A percentile compares a stretch with the other conserved stretches of the same genome.
Evolutionary conservation across 768 basidiomycete species (phyloP).

Genomic region (Rhodotorula toruloides): DNA sequence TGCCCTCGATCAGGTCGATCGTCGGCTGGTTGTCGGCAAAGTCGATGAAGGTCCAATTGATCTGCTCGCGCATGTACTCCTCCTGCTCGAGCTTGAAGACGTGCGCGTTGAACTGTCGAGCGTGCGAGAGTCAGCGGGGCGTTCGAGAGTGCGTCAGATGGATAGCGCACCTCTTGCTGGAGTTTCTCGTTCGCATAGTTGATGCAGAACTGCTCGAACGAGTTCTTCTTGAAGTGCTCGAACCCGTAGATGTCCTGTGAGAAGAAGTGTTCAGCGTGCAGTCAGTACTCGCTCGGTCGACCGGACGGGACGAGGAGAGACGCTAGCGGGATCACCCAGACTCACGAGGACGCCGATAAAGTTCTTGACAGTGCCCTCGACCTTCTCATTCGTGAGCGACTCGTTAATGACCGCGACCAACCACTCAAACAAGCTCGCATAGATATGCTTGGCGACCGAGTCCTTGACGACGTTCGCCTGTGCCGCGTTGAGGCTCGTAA

Average conservation of each 20-base stretch:
- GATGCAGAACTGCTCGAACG: slow-evolving; percentile 89
- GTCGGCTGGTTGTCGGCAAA: slow-evolving; percentile 95
- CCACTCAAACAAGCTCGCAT: slow-evolving; percentile 98
- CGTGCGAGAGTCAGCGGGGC: not conserved
- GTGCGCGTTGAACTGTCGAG: slow-evolving; percentile 85
- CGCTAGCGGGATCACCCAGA: slow-evolving; percentile 89
- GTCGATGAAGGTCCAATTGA: slow-evolving; percentile 99
- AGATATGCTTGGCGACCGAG: slow-evolving; percentile 96
- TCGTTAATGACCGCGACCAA: slow-evolving; percentile 95
- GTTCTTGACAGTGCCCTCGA: slow-evolving; percentile 71
- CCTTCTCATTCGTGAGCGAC: slow-evolving; percentile 88
- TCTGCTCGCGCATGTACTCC: slow-evolving; percentile 96
- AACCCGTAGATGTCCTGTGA: slow-evolving; percentile 47
- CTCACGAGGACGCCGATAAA: slow-evolving; percentile 95
- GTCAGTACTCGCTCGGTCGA: too few species aligned
- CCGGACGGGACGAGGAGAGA: too few species aligned
- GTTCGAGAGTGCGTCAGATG: not conserved
- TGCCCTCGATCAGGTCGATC: slow-evolving; percentile 97
- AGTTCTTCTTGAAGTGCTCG: slow-evolving; percentile 52
- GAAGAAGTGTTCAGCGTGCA: too few species aligned
- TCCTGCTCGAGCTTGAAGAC: slow-evolving; percentile 99
- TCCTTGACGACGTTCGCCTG: slow-evolving; percentile 93
- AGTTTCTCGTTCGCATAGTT: slow-evolving; percentile 98
- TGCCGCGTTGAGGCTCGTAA: slow-evolving; percentile 72
- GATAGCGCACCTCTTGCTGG: slow-evolving; percentile 75